These are phyloP conservation scores for Uromyces viciae-fabae DNA, from an alignment of 1,284 basidiomycete genomes.

Conservation along the genomic window DNA sequence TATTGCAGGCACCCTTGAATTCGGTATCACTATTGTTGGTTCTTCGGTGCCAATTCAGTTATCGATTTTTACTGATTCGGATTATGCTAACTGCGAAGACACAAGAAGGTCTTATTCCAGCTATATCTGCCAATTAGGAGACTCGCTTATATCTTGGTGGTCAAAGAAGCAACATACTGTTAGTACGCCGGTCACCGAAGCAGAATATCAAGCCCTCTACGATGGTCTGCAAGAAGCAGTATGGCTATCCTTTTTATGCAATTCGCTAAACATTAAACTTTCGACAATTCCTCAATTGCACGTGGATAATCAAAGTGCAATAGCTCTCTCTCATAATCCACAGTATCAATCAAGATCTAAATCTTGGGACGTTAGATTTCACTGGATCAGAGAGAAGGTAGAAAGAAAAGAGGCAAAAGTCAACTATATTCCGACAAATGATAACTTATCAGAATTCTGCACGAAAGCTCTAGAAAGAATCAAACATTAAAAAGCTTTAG, in stretches of 20 bases:
- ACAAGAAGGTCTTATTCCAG: background rate
- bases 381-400: conserved; percentile 57
- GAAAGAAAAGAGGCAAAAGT: conserved; percentile 51
- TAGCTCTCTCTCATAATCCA: conserved; percentile 55
- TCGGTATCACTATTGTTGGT: background rate
- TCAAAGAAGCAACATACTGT: background rate
- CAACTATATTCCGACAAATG: conserved; percentile 51
- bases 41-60: background rate
- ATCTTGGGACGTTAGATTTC: conserved; percentile 58
- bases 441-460: conserved; percentile 57
- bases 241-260: background rate
- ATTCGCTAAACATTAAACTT: background rate
- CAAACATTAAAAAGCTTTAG: conserved; percentile 42
- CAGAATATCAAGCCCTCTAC: background rate
- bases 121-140: background rate
- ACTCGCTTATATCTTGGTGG: background rate
- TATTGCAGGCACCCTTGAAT: background rate
- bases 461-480: conserved; percentile 55
- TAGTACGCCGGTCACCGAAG: background rate
- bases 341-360: conserved; percentile 55
- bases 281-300: conserved; percentile 50
- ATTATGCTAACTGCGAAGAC: background rate
- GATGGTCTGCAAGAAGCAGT: background rate
- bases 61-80: background rate
- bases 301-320: conserved; percentile 57